Evolutionary conservation across 2,329 filamentous ascomycete species (phyloP), one percentile per base, ranked within the genome.

Genomic region (Fusarium lyarnte): DNA sequence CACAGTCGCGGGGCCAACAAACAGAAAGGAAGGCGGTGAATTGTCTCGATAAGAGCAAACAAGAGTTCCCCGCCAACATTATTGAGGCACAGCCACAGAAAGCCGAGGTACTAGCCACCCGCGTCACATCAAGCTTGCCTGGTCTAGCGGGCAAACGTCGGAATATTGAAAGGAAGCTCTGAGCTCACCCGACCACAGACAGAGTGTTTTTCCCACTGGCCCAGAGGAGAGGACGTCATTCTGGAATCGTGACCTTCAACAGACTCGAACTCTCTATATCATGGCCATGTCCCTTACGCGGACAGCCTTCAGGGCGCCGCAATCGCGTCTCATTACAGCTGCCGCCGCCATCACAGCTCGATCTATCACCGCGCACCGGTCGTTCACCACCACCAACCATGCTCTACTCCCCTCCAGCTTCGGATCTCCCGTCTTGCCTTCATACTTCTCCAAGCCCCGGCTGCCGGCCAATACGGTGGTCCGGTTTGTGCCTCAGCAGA

Each of bases 401-500:
- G 66, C 75, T 38, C 77, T 82, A 21, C 78, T 82, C 53, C 80
- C 80, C 62, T 74, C 81, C 53, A 74, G 77, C 72, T 81, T 80
- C 67, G 76, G 77, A 42, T 67, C 78, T 29, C 73, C 76, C 54
- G 69, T 76, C 42, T 35, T 92, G 39, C 88, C 91, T 12, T 91
- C 92, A n/a, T 97, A 97, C 84, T 97, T 97, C 83, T 92, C 93
- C 80, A 88, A 88, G 72, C 85, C 87, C 17, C 86, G 88, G 27
- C 87, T 98, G 58, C 96, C 96, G 33, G 93, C 95, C 76, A 99
- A 99, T 84, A 99, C 96, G 8, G 87, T 99, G 71, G 87, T 99
- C 77, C 94, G 95, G 68, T 99, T 98, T 83, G 96, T 99, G 45
- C 96, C 96, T n/a, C 96, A 99, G 84, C 96, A 99, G 86, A 98